Conservation (phyloP, 768 basidiomycete species). For the Boletus rubropictus region DNA sequence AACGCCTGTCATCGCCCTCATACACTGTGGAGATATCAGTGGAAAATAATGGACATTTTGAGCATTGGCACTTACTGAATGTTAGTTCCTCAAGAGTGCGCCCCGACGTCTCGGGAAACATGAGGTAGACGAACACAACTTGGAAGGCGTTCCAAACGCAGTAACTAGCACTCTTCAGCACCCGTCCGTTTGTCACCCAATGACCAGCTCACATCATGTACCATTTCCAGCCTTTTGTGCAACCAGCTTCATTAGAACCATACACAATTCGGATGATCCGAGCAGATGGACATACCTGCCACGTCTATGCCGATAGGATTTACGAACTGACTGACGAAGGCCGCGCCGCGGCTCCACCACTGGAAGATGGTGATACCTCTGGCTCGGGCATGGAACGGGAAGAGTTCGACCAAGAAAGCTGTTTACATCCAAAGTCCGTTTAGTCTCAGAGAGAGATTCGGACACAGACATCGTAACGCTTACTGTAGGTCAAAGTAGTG, state of each 20-base stretch:
- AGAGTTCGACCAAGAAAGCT: conserved; percentile 65
- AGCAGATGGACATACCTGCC: conserved; percentile 2
- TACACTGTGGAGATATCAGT: background rate
- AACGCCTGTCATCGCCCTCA: background rate
- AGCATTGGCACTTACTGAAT: conserved; percentile 4
- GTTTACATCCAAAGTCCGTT: background rate
- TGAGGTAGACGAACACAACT: conserved; percentile 11
- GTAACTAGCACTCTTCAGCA: conserved; percentile 1
- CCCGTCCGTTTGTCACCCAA: no score
- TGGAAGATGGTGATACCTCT: conserved; percentile 60
- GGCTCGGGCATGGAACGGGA: conserved; percentile 58
- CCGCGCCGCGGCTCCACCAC: conserved; percentile 42
- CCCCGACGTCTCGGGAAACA: conserved; percentile 15
- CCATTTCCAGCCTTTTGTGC: conserved; percentile 9
- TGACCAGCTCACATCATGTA: conserved; percentile 3
- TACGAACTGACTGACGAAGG: conserved; percentile 12
- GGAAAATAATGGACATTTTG: background rate
- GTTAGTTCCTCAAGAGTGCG: conserved; percentile 12
- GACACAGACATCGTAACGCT: background rate
- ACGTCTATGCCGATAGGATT: conserved; percentile 15
- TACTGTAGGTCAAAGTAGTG: conserved; percentile 8
- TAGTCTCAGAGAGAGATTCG: background rate
- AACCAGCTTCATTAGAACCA: background rate
- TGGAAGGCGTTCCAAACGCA: conserved; percentile 12
- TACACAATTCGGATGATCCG: no score